A percentile compares a stretch with the other conserved stretches of the same genome.
Conservation (phyloP, 345 rosid genomes). For the Pistacia vera region DNA sequence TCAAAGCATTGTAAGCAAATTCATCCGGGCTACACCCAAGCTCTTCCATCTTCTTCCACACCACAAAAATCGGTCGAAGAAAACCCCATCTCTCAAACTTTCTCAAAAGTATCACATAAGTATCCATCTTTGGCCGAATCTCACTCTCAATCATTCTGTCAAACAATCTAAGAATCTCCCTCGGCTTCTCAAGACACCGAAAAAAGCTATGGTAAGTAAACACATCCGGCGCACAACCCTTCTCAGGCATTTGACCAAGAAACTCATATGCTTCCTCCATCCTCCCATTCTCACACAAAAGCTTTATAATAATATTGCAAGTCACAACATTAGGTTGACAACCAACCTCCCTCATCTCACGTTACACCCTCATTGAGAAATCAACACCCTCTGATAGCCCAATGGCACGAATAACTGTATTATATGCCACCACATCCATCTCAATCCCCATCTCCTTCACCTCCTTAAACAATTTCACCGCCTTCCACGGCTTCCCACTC, state of each 20-base stretch:
- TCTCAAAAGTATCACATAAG: constrained; percentile 89
- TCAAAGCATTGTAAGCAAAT: constrained; percentile 78
- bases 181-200: constrained; percentile 64
- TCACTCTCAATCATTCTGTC: constrained; percentile 78
- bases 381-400: constrained; percentile 80
- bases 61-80: constrained; percentile 69
- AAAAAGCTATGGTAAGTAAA: constrained; percentile 77
- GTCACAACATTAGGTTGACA: constrained; percentile 80
- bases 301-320: constrained; percentile 69
- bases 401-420: constrained; percentile 68
- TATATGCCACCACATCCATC: constrained; percentile 82
- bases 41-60: constrained; percentile 85
- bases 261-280: constrained; percentile 56
- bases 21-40: constrained; percentile 74
- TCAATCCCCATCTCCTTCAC: constrained; percentile 70
- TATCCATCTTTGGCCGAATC: constrained; percentile 73
- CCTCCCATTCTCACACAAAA: constrained; percentile 78
- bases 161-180: constrained; percentile 63
- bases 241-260: constrained; percentile 71
- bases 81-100: constrained; percentile 99
- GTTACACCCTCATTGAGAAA: constrained; percentile 58
- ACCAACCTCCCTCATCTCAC: constrained; percentile 84
- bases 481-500: constrained; percentile 86
- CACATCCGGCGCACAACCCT: constrained; percentile 55
- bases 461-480: constrained; percentile 81